Base-by-base conservation (phyloP, 805 yeast species). In the Schwanniomyces occidentalis region DNA sequence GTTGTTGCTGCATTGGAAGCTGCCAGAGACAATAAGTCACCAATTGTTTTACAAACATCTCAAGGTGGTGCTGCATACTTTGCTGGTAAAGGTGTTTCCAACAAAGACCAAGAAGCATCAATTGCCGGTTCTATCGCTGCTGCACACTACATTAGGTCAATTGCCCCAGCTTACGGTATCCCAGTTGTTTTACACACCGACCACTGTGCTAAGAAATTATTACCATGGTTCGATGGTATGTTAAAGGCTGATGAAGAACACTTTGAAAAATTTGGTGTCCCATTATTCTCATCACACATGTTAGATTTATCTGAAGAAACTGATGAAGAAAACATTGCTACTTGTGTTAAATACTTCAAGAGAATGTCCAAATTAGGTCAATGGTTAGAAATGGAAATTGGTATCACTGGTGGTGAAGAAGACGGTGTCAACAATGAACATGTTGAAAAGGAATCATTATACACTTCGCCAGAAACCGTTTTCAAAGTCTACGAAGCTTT, bases 321-420 rank as follows among this genome's bases (percentile, higher is more conserved):
- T 46, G 97, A 93, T 68, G 95, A 88, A 49, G 95, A 85, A 75
- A 93, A 93, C 85, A 91, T 93, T 56, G 82, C 80, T 47, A 84
- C 86, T 49, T 90, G 97, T 79, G 95, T 71, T 70, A 83, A 87
- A 74, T 93, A 93, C 82, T 91, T 93, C 75, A 76, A 76, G 69
- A 87, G 95, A 74, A 88, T 87, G 82, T 73, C 95, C 67, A 88
- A 85, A 75, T 76, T 91, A 80, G 76, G 80, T 74, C 98, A 91
- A 77, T 93, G 93, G 93, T 81, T 93, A 65, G 99, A 93, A 80
- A 93, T 93, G 99, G 99, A 93, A 79, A 93, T 93, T 65, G 99
- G 99, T 82, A 93, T 93, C 82, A 93, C 99, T 67, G 99, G 99
- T 75, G 99, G 99, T 83, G 99, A 93, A 78, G 99, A 93, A 76